Conservation (phyloP, 2,329 filamentous ascomycete species). For the Paracoccidioides lutzii region DNA sequence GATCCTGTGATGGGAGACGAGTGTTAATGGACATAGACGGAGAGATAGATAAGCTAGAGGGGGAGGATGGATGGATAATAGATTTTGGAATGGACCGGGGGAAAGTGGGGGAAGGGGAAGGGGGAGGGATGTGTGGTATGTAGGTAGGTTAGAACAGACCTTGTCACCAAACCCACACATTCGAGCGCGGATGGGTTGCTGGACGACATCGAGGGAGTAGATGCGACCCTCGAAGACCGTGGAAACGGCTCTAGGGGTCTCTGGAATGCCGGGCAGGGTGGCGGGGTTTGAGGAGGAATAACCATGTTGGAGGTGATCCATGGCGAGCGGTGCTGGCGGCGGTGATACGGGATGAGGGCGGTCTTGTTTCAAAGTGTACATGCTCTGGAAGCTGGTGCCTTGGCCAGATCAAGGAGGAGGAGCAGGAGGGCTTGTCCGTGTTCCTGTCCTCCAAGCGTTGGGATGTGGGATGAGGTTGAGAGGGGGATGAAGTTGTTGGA, state of each 20-base stretch:
- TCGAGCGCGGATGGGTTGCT: constrained; percentile 82
- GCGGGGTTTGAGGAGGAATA: constrained; percentile 25
- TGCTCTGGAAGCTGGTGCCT: not conserved
- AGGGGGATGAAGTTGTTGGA: not conserved
- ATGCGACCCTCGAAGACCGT: constrained; percentile 32
- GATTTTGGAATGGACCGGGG: not conserved
- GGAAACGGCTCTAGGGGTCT: constrained; percentile 28
- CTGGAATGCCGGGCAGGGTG: constrained; percentile 19
- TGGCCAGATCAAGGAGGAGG: not conserved
- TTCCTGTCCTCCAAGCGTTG: not conserved
- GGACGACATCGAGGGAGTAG: constrained; percentile 61
- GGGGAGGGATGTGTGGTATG: not conserved
- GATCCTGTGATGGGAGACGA: constrained; percentile 51
- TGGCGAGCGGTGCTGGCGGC: constrained; percentile 25
- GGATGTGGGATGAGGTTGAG: not conserved
- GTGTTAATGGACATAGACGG: not conserved
- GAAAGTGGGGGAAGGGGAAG: not conserved
- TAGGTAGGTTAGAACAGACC: constrained; percentile 36
- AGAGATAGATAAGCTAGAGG: not conserved
- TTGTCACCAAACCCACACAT: constrained; percentile 99
- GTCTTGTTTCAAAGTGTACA: constrained; percentile 1
- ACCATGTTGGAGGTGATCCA: constrained; percentile 25
- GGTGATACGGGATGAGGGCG: not conserved
- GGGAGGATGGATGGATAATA: not conserved
- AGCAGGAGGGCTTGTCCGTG: not conserved